Conservation (phyloP, 2,329 filamentous ascomycete genomes). For the Aspergillus glaucus region DNA sequence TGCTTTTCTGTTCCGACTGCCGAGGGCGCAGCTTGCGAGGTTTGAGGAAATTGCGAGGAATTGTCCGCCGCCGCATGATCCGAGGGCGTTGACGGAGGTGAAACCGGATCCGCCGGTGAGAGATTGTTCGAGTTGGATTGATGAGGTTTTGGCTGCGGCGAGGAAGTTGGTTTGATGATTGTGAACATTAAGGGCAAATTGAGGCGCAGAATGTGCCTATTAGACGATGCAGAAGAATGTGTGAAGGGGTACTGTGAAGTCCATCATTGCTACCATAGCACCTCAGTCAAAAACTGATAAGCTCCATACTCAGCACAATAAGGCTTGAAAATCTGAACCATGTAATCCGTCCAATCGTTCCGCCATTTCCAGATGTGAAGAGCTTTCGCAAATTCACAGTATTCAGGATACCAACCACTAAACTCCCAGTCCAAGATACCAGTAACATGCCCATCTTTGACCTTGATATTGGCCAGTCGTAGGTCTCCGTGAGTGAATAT, state of each 20-base stretch:
- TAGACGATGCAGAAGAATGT: no score
- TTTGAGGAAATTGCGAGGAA: slow-evolving; percentile 1
- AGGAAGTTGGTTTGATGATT: background rate
- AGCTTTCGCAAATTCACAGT: slow-evolving; percentile 34
- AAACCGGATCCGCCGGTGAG: slow-evolving; percentile 1
- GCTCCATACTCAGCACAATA: slow-evolving; percentile 6
- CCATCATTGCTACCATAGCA: background rate
- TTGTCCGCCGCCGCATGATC: background rate
- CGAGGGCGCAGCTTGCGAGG: background rate
- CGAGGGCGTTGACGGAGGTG: slow-evolving; percentile 1
- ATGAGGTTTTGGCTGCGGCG: slow-evolving; percentile 2
- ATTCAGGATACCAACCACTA: slow-evolving; percentile 35
- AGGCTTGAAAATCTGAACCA: slow-evolving; percentile 21
- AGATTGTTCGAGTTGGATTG: slow-evolving; percentile 1
- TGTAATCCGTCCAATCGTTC: slow-evolving; percentile 28
- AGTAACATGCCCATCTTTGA: slow-evolving; percentile 16
- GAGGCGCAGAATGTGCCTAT: no score
- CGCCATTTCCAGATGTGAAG: slow-evolving; percentile 23
- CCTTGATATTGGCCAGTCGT: slow-evolving; percentile 25
- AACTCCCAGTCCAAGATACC: slow-evolving; percentile 37
- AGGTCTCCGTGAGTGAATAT: slow-evolving; percentile 27
- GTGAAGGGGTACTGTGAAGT: background rate
- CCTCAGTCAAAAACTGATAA: background rate
- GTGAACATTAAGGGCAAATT: no score
- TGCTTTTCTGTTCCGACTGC: background rate